These are phyloP conservation scores for Podosphaera xanthii DNA, from an alignment of 2,329 filamentous ascomycete genomes.

Conservation along the genomic window DNA sequence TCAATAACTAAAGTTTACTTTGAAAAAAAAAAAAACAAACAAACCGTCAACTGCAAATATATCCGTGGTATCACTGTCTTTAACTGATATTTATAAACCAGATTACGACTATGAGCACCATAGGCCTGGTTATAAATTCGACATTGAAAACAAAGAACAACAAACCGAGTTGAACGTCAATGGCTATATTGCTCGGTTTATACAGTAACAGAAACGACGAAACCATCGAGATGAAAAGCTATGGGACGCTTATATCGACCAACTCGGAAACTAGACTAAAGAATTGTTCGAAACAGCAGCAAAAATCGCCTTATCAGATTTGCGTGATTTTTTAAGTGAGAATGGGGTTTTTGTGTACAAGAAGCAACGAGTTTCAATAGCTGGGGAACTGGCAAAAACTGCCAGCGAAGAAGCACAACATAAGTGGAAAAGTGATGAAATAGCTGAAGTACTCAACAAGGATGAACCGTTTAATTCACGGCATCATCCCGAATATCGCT, in stretches of 20 bases:
- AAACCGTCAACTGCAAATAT: background rate
- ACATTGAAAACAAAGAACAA: background rate
- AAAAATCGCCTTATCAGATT: background rate
- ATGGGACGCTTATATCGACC: background rate
- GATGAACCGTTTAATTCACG: background rate
- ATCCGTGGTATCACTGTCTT: background rate
- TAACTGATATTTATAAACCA: background rate
- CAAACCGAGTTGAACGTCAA: background rate
- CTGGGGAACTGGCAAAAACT: too few species aligned
- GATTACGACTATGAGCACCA: background rate
- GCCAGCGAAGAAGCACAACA: too few species aligned
- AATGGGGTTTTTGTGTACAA: background rate
- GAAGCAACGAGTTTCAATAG: background rate
- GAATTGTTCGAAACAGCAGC: background rate
- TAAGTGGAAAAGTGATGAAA: too few species aligned
- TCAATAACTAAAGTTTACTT: too few species aligned
- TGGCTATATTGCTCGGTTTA: background rate
- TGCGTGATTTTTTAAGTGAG: background rate
- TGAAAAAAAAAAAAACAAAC: too few species aligned
- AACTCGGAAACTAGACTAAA: background rate
- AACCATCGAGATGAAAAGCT: background rate
- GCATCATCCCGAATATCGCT: background rate
- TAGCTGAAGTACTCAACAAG: too few species aligned
- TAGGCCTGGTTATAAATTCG: background rate
- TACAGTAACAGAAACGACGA: background rate